A percentile compares a stretch with the other conserved stretches of the same genome.
Conservation (phyloP, 2,329 filamentous ascomycete genomes). For the Alternaria tenuissima region DNA sequence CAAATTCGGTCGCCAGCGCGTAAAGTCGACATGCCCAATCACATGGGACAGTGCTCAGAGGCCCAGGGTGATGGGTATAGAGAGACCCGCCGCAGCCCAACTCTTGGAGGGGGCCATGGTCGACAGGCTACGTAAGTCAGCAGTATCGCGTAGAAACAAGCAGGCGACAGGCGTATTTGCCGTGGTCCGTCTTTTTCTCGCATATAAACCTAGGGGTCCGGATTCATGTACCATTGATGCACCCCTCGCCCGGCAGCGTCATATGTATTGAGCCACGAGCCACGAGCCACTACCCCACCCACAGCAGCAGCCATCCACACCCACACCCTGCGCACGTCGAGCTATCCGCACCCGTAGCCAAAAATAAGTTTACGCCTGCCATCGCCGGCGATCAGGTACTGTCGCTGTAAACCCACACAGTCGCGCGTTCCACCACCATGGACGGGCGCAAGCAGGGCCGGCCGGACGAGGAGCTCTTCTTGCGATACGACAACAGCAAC, state of each 20-base stretch:
- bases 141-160: slow-evolving; percentile 27
- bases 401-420: slow-evolving; percentile 13
- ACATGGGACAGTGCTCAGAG: slow-evolving; percentile 29
- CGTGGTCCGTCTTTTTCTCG: slow-evolving; percentile 11
- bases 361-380: slow-evolving; percentile 36
- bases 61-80: slow-evolving; percentile 20
- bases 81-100: slow-evolving; percentile 37
- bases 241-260: slow-evolving; percentile 20
- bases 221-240: slow-evolving; percentile 14
- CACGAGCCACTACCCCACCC: slow-evolving; percentile 27
- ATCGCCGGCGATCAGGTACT: slow-evolving; percentile 33
- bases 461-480: slow-evolving; percentile 84
- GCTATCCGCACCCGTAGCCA: slow-evolving; percentile 32
- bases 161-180: slow-evolving; percentile 19
- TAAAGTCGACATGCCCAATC: slow-evolving; percentile 37
- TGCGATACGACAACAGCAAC: slow-evolving; percentile 59
- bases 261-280: slow-evolving; percentile 8
- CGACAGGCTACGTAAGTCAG: slow-evolving; percentile 37
- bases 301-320: slow-evolving; percentile 21
- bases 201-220: slow-evolving; percentile 23
- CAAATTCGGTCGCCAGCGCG: slow-evolving; percentile 43
- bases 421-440: slow-evolving; percentile 33
- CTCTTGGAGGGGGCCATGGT: slow-evolving; percentile 24
- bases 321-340: slow-evolving; percentile 19
- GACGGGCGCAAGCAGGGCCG: slow-evolving; percentile 67